These are phyloP conservation scores for Mycena floridula DNA, from an alignment of 768 basidiomycete species.

Conservation along the genomic window DNA sequence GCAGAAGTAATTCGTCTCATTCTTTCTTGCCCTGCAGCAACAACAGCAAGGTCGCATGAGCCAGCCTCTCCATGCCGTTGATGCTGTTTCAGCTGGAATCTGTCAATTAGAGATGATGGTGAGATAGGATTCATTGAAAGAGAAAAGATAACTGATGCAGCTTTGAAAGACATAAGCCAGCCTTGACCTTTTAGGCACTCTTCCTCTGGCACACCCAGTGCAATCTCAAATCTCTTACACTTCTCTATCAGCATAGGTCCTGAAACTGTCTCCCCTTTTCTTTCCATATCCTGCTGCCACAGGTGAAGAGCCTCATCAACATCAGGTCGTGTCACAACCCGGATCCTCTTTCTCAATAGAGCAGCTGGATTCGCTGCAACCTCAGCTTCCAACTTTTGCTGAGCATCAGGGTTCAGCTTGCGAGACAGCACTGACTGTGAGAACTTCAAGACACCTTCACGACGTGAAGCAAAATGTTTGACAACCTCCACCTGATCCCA, in stretches of 20 bases:
- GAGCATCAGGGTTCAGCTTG: slow-evolving; percentile 17
- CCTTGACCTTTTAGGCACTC: background rate
- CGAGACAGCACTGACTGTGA: slow-evolving; percentile 18
- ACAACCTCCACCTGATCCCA: too few relatives aligned
- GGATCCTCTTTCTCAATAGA: background rate
- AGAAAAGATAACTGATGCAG: background rate
- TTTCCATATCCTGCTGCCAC: slow-evolving; percentile 25
- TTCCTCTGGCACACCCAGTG: background rate
- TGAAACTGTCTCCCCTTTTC: slow-evolving; percentile 5
- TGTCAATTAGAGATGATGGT: too few relatives aligned
- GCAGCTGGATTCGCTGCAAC: slow-evolving; percentile 5
- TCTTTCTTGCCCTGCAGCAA: background rate
- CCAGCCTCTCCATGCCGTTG: background rate
- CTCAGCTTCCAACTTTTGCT: slow-evolving; percentile 29
- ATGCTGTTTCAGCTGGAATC: background rate
- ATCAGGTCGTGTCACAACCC: background rate
- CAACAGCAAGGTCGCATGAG: background rate
- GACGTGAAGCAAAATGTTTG: too few relatives aligned
- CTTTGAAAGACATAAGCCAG: background rate
- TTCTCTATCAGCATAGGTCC: background rate
- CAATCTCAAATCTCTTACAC: background rate
- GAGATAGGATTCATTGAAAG: too few relatives aligned
- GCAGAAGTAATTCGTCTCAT: background rate
- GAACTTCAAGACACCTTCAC: too few relatives aligned
- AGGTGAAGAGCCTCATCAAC: slow-evolving; percentile 11